Conservation (phyloP, 306 rosid genomes). For the Cicer cuneatum region DNA sequence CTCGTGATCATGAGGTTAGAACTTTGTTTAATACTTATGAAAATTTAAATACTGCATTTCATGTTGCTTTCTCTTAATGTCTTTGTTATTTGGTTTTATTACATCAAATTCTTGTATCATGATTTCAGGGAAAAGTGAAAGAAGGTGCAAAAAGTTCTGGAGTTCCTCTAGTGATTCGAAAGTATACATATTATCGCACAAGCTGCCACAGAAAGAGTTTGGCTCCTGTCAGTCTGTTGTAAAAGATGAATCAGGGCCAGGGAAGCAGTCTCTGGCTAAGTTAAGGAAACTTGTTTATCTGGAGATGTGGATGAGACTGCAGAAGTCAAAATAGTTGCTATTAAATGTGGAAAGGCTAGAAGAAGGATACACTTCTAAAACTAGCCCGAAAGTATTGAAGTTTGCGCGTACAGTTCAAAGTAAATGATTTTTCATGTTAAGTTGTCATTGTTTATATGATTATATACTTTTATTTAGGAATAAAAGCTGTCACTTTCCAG, state of each 20-base stretch:
- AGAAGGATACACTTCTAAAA: conserved; percentile 45
- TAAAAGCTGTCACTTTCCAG: conserved; percentile 20
- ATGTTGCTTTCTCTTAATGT: conserved; percentile 14
- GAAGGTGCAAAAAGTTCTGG: conserved; percentile 46
- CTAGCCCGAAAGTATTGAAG: conserved; percentile 54
- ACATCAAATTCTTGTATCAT: conserved; percentile 21
- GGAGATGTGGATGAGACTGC: conserved; percentile 46
- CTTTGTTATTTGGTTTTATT: conserved; percentile 42
- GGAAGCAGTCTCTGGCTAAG: conserved; percentile 52
- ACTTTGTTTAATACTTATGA: conserved; percentile 23
- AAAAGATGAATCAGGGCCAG: conserved; percentile 43
- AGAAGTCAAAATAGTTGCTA: conserved; percentile 46
- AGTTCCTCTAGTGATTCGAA: conserved; percentile 51
- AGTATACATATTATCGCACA: conserved; percentile 66
- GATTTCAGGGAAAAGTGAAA: conserved; percentile 48
- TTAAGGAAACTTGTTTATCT: conserved; percentile 57
- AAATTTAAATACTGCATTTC: conserved; percentile 34
- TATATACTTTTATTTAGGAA: conserved; percentile 25
- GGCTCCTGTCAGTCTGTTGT: conserved; percentile 49
- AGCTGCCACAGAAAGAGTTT: conserved; percentile 51
- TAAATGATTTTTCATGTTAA: conserved; percentile 48
- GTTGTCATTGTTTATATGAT: conserved; percentile 16
- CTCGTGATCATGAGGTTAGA: conserved; percentile 58
- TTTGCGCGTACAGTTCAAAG: conserved; percentile 53
- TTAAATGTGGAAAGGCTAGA: conserved; percentile 50